Evolutionary conservation across 2,329 filamentous ascomycete genomes (phyloP).

Genomic region (Aschersonia sp.): DNA sequence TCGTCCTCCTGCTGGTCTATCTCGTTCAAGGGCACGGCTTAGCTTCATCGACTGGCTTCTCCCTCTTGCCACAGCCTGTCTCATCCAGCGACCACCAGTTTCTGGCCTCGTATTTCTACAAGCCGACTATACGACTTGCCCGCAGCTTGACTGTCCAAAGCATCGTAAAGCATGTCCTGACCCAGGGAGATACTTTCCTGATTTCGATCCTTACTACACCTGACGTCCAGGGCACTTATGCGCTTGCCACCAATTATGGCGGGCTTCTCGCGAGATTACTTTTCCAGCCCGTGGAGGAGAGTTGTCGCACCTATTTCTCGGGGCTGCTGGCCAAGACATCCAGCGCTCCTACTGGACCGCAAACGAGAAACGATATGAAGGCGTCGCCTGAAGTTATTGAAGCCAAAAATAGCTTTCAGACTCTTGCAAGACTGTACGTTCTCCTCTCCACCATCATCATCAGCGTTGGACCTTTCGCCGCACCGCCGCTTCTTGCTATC

Average conservation of each 20-base stretch:
- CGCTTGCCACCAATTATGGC: conserved; percentile 88
- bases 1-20: conserved; percentile 58
- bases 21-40: conserved; percentile 42
- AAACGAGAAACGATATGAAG: neutral
- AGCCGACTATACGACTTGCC: conserved; percentile 55
- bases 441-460: conserved; percentile 57
- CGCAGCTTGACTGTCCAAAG: conserved; percentile 80
- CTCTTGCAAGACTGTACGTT: conserved; percentile 58
- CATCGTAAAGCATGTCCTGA: conserved; percentile 81
- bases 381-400: conserved; percentile 19
- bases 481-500: conserved; percentile 57
- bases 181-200: conserved; percentile 85
- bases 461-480: conserved; percentile 59
- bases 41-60: conserved; percentile 47
- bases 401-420: conserved; percentile 38
- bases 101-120: conserved; percentile 48
- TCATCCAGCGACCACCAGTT: conserved; percentile 21
- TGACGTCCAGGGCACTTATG: conserved; percentile 78
- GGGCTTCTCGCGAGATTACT: conserved; percentile 76
- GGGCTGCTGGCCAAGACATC: conserved; percentile 44
- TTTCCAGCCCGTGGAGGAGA: conserved; percentile 93
- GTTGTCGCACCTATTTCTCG: conserved; percentile 78
- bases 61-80: conserved; percentile 41
- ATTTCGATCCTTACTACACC: conserved; percentile 66
- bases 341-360: conserved; percentile 6